These are phyloP conservation scores for Atalantia buxifolia DNA, from an alignment of 345 rosid genomes.

Conservation along the genomic window DNA sequence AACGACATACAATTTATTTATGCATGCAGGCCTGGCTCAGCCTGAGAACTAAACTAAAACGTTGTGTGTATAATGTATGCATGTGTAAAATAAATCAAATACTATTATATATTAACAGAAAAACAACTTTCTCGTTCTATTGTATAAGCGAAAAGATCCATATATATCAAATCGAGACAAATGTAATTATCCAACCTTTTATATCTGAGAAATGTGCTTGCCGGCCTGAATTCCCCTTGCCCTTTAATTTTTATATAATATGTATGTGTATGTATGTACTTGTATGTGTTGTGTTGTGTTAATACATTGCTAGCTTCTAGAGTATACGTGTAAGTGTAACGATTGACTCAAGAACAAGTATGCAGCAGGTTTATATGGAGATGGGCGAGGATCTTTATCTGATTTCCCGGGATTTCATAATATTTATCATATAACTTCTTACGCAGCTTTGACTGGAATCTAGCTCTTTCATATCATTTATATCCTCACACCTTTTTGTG, in stretches of 20 bases:
- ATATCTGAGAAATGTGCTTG: neutral
- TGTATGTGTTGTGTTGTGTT: no score
- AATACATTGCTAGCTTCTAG: no score
- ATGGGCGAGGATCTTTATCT: neutral
- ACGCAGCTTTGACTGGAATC: slow-evolving; percentile 2
- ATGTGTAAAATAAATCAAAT: neutral
- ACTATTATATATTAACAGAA: neutral
- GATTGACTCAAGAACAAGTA: neutral
- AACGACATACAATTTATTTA: neutral
- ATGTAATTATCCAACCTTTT: neutral
- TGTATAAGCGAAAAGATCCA: neutral
- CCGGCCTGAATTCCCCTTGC: neutral
- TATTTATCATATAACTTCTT: neutral
- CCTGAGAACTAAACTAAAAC: neutral
- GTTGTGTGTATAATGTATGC: no score
- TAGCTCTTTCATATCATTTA: neutral
- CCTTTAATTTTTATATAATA: neutral
- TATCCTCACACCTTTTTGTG: neutral
- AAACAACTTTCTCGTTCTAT: neutral
- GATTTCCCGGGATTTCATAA: slow-evolving; percentile 8
- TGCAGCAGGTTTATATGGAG: neutral
- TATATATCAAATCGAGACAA: neutral
- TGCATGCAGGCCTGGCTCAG: slow-evolving; percentile 3
- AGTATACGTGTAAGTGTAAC: neutral
- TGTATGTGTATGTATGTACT: no score